Conservation (phyloP, 192 early-diverging fungal species). For the Umbelopsis ramanniana region DNA sequence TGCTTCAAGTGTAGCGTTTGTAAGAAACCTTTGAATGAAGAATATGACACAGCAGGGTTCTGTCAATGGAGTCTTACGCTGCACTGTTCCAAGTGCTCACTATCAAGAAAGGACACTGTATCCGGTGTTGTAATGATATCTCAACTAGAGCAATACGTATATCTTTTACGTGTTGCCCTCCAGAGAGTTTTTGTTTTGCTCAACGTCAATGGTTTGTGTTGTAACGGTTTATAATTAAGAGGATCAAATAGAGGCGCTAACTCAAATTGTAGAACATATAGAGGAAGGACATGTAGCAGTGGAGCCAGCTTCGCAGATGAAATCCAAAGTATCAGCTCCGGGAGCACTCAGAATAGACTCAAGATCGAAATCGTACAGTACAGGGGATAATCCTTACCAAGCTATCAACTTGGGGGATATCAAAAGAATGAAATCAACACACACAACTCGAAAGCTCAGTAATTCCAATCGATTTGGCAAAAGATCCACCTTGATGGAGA, state of each 20-base stretch:
- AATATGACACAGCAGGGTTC: conserved; percentile 26
- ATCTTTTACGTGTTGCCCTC: conserved; percentile 83
- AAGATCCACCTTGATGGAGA: conserved; percentile 57
- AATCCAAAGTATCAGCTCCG: background rate
- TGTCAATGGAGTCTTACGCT: background rate
- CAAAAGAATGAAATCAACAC: conserved; percentile 57
- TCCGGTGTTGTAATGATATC: conserved; percentile 72
- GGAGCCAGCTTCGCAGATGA: background rate
- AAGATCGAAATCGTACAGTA: conserved; percentile 15
- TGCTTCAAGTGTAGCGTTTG: conserved; percentile 83
- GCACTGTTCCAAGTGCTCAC: conserved; percentile 28
- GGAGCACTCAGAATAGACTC: background rate
- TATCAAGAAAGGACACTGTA: conserved; percentile 18
- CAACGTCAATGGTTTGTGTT: conserved; percentile 33
- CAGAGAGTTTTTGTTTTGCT: conserved; percentile 82
- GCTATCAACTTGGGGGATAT: conserved; percentile 50
- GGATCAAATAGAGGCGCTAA: background rate
- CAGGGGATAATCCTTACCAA: conserved; percentile 44
- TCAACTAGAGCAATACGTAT: conserved; percentile 91
- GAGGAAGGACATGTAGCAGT: background rate
- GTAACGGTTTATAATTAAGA: background rate
- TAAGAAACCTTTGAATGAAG: conserved; percentile 41
- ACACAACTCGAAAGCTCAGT: conserved; percentile 51
- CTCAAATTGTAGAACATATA: background rate
- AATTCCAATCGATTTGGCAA: conserved; percentile 54